Evolutionary conservation across 345 rosid species (phyloP).

Genomic region (Arabidopsis arenosa): DNA sequence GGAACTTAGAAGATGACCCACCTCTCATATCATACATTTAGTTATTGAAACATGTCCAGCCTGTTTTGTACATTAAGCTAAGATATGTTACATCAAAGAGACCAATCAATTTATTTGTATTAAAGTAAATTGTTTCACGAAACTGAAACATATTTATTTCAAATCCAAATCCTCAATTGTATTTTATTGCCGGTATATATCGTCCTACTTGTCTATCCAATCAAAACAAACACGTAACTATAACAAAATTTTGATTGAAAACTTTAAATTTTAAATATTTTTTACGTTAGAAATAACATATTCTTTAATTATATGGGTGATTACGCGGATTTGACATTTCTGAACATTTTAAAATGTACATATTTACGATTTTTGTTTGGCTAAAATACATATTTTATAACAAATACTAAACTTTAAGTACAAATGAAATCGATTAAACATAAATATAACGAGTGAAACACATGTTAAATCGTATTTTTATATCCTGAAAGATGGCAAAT

Average conservation of each 20-base stretch:
- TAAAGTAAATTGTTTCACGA: constrained; percentile 40
- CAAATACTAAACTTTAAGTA: no score
- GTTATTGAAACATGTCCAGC: constrained; percentile 46
- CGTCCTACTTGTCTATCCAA: constrained; percentile 24
- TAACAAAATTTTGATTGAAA: background rate
- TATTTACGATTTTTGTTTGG: no score
- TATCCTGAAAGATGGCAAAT: no score
- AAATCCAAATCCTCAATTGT: constrained; percentile 14
- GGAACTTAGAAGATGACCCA: constrained; percentile 42
- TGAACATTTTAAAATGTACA: no score
- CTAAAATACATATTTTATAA: no score
- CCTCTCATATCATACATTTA: constrained; percentile 37
- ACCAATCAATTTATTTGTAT: constrained; percentile 41
- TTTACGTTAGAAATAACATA: background rate
- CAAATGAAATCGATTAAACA: no score
- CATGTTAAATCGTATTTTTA: no score
- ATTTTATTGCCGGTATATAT: constrained; percentile 21
- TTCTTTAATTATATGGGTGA: background rate
- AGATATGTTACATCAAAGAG: constrained; percentile 44
- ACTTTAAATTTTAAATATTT: background rate
- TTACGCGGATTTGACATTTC: no score
- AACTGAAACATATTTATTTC: constrained; percentile 38
- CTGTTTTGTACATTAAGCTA: constrained; percentile 46
- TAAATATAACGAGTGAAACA: no score
- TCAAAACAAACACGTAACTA: constrained; percentile 7